Percentiles rank a stretch among this genome's conserved stretches.
phyloP scores from a whole-genome alignment of 345 rosid species.

The Gynandropsis gynandra region DNA sequence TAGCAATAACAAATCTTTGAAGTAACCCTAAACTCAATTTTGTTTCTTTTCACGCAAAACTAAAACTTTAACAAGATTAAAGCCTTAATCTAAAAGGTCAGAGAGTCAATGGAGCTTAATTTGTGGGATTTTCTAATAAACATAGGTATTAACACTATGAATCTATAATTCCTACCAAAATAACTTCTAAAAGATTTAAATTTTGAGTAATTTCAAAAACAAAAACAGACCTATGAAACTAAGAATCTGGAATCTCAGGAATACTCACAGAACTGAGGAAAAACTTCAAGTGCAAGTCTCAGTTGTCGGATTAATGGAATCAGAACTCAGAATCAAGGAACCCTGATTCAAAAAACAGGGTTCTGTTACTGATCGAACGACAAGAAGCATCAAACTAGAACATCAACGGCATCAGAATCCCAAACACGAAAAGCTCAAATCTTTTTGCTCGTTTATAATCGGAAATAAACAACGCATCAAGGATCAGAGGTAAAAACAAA shows the following conservation, averaged over 20 bases:
- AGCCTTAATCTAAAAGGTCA: neutral
- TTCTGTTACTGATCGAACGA: neutral
- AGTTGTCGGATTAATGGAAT: neutral
- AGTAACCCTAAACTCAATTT: neutral
- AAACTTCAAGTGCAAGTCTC: neutral
- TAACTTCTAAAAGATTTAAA: neutral
- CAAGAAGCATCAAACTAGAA: conserved; percentile 3
- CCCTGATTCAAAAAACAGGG: neutral
- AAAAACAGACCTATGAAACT: neutral
- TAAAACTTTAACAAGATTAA: neutral
- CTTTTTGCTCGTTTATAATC: neutral
- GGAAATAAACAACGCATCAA: conserved; percentile 2
- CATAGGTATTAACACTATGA: neutral
- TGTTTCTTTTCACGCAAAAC: neutral
- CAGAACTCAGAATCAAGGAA: neutral
- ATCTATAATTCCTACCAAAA: too few species aligned
- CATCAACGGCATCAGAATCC: neutral
- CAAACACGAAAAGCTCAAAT: conserved; percentile 17
- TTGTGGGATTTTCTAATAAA: neutral
- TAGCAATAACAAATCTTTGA: neutral
- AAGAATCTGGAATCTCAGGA: neutral
- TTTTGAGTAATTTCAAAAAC: conserved; percentile 2
- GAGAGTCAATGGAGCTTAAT: neutral
- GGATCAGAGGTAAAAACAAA: conserved; percentile 5
- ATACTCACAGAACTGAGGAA: conserved; percentile 1